A percentile compares a stretch with the other conserved stretches of the same genome.
These are phyloP conservation scores for Porcisia hertigi DNA, from an alignment of 208 protist species.

Conservation along the genomic window DNA sequence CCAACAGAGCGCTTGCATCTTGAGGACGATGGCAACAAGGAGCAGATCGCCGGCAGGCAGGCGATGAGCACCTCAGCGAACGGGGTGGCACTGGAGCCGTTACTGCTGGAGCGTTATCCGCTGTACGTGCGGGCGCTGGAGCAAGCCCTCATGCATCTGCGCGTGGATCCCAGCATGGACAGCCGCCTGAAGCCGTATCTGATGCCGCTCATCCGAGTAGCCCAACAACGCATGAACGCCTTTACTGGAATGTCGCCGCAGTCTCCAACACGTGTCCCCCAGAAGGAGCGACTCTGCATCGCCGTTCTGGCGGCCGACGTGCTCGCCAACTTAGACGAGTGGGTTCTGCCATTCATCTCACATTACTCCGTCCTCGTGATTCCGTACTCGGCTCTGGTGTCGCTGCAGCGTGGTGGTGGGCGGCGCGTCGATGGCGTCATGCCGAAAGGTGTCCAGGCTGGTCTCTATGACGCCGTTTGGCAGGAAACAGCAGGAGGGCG, in stretches of 20 bases:
- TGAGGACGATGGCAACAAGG: background rate
- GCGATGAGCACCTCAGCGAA: constrained; percentile 16
- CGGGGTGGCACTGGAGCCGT: constrained; percentile 45
- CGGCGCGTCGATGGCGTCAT: constrained; percentile 42
- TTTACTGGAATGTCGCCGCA: constrained; percentile 75
- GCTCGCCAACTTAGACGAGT: constrained; percentile 74
- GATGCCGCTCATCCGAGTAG: constrained; percentile 64
- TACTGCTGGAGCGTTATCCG: constrained; percentile 59
- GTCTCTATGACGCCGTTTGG: constrained; percentile 44
- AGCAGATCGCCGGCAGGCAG: background rate
- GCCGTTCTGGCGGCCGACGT: constrained; percentile 82
- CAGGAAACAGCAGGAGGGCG: constrained; percentile 30
- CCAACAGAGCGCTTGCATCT: background rate
- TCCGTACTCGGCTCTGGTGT: constrained; percentile 63
- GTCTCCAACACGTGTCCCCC: constrained; percentile 57
- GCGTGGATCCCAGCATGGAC: constrained; percentile 59
- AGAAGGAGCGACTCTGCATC: constrained; percentile 34
- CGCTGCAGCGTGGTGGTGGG: constrained; percentile 54
- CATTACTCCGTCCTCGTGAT: constrained; percentile 84
- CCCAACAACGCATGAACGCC: constrained; percentile 78
- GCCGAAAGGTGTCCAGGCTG: constrained; percentile 34
- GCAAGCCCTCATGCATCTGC: constrained; percentile 61
- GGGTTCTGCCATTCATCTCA: constrained; percentile 70
- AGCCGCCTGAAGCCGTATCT: constrained; percentile 59
- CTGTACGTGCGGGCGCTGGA: constrained; percentile 64